Conservation (phyloP, 2,329 filamentous ascomycete genomes). For the Aspergillus oerlinghausenensis region DNA sequence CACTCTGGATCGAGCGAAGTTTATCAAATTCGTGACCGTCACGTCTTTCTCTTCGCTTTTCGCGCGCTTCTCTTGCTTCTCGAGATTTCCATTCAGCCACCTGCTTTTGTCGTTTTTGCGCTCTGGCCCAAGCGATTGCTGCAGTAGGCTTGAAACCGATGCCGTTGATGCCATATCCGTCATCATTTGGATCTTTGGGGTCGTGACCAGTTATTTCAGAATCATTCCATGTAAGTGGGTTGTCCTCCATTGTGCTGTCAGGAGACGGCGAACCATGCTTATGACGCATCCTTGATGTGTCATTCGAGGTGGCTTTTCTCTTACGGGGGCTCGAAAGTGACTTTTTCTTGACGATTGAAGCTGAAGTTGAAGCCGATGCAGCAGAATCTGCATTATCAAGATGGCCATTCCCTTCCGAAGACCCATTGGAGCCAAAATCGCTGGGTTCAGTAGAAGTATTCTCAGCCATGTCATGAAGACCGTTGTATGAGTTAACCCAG, state of each 20-base stretch:
- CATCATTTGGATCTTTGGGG: slow-evolving; percentile 53
- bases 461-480: slow-evolving; percentile 17
- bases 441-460: slow-evolving; percentile 7
- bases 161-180: slow-evolving; percentile 61
- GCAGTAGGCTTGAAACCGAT: slow-evolving; percentile 60
- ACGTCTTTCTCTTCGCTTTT: slow-evolving; percentile 52
- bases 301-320: slow-evolving; percentile 12
- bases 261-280: slow-evolving; percentile 33
- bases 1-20: slow-evolving; percentile 23
- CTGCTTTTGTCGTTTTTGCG: slow-evolving; percentile 55
- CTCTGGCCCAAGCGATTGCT: slow-evolving; percentile 53
- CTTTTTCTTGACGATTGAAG: slow-evolving; percentile 17
- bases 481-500: slow-evolving; percentile 5
- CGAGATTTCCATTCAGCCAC: slow-evolving; percentile 56
- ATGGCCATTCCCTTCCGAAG: slow-evolving; percentile 9
- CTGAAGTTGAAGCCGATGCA: slow-evolving; percentile 2
- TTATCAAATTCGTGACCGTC: slow-evolving; percentile 25
- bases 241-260: slow-evolving; percentile 18
- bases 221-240: slow-evolving; percentile 51
- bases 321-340: slow-evolving; percentile 20
- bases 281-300: slow-evolving; percentile 22
- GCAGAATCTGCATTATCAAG: slow-evolving; percentile 4
- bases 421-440: slow-evolving; percentile 5
- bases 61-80: slow-evolving; percentile 56
- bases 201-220: slow-evolving; percentile 60